Evolutionary conservation across 2,329 filamentous ascomycete genomes (phyloP).

Genomic region (Calcarisporium arbuscula): DNA sequence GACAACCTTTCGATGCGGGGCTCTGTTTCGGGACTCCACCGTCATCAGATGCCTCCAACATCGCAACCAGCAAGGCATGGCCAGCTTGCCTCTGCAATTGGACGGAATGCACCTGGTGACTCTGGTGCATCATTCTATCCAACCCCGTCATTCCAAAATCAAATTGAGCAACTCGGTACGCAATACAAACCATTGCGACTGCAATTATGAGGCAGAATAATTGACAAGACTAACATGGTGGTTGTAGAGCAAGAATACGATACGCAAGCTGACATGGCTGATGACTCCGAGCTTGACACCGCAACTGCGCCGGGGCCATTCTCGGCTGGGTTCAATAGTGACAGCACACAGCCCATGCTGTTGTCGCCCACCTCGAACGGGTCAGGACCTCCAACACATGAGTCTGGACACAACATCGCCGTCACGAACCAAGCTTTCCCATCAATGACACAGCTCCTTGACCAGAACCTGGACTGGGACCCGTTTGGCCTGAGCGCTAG

Average conservation of each 20-base stretch:
- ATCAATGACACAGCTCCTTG: conserved; percentile 57
- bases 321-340: conserved; percentile 45
- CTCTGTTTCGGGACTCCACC: conserved; percentile 23
- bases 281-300: conserved; percentile 69
- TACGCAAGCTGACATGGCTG: conserved; percentile 80
- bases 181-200: conserved; percentile 38
- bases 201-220: conserved; percentile 48
- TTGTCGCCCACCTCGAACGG: conserved; percentile 34
- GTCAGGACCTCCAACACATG: conserved; percentile 31
- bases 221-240: conserved; percentile 56
- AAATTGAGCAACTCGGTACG: conserved; percentile 95
- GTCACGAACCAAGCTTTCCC: conserved; percentile 44
- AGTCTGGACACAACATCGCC: conserved; percentile 25
- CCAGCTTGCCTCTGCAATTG: no score
- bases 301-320: conserved; percentile 61
- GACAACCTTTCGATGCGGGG: conserved; percentile 42
- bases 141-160: conserved; percentile 78
- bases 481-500: conserved; percentile 89
- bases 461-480: conserved; percentile 85
- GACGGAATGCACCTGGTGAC: no score
- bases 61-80: conserved; percentile 27
- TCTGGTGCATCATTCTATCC: conserved; percentile 62
- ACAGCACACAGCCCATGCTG: conserved; percentile 35
- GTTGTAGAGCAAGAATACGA: conserved; percentile 94
- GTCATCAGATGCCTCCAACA: conserved; percentile 25